A percentile compares a stretch with the other conserved stretches of the same genome.
Evolutionary conservation across 371 early-diverging fungal genomes (phyloP).

Genomic region (Mortierella polycephala): DNA sequence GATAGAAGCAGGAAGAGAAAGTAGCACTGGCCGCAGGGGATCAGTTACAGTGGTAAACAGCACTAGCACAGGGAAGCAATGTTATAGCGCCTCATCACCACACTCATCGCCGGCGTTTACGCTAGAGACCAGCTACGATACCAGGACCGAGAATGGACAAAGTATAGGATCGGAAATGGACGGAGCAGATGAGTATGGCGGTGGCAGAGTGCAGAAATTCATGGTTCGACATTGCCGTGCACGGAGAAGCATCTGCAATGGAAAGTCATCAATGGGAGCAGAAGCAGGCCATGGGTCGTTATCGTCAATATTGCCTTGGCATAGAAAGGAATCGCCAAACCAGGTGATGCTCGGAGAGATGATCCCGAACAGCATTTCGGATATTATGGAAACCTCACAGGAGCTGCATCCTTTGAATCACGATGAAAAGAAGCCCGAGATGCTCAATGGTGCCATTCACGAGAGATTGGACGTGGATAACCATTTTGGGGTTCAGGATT

Average conservation of each 20-base stretch:
- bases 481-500: constrained; percentile 16
- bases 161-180: constrained; percentile 1
- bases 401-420: constrained; percentile 20
- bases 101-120: neutral
- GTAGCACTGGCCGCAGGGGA: too few species aligned
- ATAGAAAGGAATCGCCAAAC: constrained; percentile 4
- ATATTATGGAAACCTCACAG: constrained; percentile 11
- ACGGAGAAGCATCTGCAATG: too few species aligned
- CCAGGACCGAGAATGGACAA: constrained; percentile 15
- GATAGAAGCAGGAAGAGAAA: neutral
- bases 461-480: constrained; percentile 15
- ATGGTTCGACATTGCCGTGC: neutral
- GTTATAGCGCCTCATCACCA: neutral
- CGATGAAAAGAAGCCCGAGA: neutral
- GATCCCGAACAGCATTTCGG: neutral
- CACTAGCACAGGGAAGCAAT: too few species aligned
- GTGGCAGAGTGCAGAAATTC: neutral
- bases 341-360: constrained; percentile 2
- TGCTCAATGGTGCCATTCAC: neutral
- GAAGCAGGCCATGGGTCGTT: neutral
- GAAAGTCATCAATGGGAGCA: too few species aligned
- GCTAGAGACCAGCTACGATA: constrained; percentile 10
- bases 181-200: neutral
- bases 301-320: constrained; percentile 2
- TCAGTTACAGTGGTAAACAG: too few species aligned